Base-by-base conservation (phyloP, 257 asterid species). In the Verbascum thapsus region DNA sequence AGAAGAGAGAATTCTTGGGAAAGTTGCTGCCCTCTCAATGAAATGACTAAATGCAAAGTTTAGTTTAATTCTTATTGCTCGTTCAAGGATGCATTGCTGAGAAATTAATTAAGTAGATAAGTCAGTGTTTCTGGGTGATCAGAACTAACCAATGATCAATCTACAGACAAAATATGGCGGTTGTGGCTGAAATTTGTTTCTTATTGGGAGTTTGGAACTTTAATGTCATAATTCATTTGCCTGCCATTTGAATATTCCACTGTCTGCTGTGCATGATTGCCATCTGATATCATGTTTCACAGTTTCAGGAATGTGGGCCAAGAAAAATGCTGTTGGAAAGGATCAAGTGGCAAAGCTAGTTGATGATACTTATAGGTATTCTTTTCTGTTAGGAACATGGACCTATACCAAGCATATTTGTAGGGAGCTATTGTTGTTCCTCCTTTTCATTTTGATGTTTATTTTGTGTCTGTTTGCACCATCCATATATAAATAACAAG, bases 291-390 rank as follows among this genome's bases (percentile, higher is more conserved):
- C 22, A 4, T 55, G 32, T 55, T 74, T 39, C 8, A 47, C 83
- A 85, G 86, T 82, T 82, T 80, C 96, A 72, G 99, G 92, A 70
- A 61, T 73, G 53, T 78, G 86, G 87, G 78, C 92, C 48, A 94
- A 83, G 84, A 94, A 83, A 81, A 76, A 79, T 76, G 81, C 80
- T 56, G 82, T 83, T 69, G 80, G 85, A 52, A 90, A 81, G 82
- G 87, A 86, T 60, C 91, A 77, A 57, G 94, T 88, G 60, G 96
- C 95, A 6, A 90, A 88, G 81, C 79, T 90, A 37, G 80, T 94
- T 15, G 95, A 88, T 74, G 98, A 94, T 71, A 94, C 85, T 69
- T 84, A 87, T 86, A 84, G 96, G 99, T 84, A 34, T 58, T 58
- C 22, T 50, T 71, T 64, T 64, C 61, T 56, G 59, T 30, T 59